These are phyloP conservation scores for Oryza meyeriana DNA, from an alignment of 176 grass and related monocot genomes.

Conservation along the genomic window DNA sequence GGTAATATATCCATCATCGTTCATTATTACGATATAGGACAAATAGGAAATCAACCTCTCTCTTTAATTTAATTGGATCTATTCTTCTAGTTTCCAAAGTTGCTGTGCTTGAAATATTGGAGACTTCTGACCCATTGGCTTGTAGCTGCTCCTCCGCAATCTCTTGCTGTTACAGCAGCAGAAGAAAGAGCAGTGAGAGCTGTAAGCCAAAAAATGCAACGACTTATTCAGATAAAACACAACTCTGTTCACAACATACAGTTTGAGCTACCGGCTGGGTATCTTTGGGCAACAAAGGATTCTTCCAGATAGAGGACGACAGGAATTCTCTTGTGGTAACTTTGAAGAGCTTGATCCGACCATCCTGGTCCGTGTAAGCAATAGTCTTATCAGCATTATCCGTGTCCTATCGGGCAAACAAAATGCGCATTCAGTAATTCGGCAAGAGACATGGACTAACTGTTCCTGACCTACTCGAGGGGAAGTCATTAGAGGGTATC, in stretches of 20 bases:
- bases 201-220: background rate
- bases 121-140: constrained; percentile 9
- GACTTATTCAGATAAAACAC: background rate
- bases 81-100: constrained; percentile 5
- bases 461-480: background rate
- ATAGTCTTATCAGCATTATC: constrained; percentile 35
- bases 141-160: constrained; percentile 9
- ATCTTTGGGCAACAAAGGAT: constrained; percentile 28
- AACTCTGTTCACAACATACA: background rate
- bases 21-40: background rate
- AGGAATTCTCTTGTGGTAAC: constrained; percentile 54
- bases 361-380: constrained; percentile 52
- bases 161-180: constrained; percentile 20
- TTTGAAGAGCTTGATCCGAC: constrained; percentile 58
- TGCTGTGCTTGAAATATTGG: constrained; percentile 30
- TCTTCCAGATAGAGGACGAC: constrained; percentile 57
- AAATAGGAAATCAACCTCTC: constrained; percentile 40
- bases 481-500: background rate
- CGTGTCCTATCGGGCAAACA: constrained; percentile 29
- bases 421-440: background rate
- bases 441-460: background rate
- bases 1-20: background rate
- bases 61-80: constrained; percentile 59
- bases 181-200: constrained; percentile 1
- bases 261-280: background rate